Base-by-base conservation (phyloP, 2,329 filamentous ascomycete species). In the Fusarium xylarioides region DNA sequence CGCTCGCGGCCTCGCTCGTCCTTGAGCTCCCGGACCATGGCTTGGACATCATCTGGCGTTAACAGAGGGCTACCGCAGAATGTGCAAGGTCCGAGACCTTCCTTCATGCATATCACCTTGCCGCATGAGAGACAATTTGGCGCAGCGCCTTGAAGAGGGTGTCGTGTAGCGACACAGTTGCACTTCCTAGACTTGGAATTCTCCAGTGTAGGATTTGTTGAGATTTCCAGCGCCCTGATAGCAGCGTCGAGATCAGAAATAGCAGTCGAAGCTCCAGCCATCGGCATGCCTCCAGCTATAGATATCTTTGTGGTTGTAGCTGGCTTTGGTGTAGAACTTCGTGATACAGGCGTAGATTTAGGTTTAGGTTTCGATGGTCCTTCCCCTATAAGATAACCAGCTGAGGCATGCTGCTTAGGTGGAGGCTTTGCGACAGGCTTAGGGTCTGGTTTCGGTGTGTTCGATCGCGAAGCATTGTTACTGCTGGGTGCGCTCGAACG, bases 71-170 rank as follows among this genome's bases (percentile, higher is more conserved):
- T 86, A 1, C 91, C 91, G 83, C 96, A 99, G 79, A 93, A 98
- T 0, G 95, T 98, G 81, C 96, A 99, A 1, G 95, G 95, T 0
- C 95, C 95, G 2, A 98, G 86, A 0, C 96, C 96, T 82, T 99
- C 95, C 78, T 96, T 95, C 30, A 97, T 90, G 80, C 96, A 99
- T 61, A 98, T 92, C 18, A 99, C 94, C 81, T 98, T 98, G 66
- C 96, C 96, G 77, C 96, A 99, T 49, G 89, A 91, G 21, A 97
- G 84, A 80, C 96, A 99, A 80, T 98, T 99, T 2, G 96, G 96
- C 0, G 95, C 95, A 1, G 95, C 95, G n/a, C 90, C 90, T 49
- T 98, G 92, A 6, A 98, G 88, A 2, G 95, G 93, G 81, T 99
- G 96, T 4, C 93, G 90, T 0, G 93, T 91, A 1, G 93, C 96